These are phyloP conservation scores for Xylaria venustula DNA, from an alignment of 495 filamentous ascomycete species.

Conservation along the genomic window DNA sequence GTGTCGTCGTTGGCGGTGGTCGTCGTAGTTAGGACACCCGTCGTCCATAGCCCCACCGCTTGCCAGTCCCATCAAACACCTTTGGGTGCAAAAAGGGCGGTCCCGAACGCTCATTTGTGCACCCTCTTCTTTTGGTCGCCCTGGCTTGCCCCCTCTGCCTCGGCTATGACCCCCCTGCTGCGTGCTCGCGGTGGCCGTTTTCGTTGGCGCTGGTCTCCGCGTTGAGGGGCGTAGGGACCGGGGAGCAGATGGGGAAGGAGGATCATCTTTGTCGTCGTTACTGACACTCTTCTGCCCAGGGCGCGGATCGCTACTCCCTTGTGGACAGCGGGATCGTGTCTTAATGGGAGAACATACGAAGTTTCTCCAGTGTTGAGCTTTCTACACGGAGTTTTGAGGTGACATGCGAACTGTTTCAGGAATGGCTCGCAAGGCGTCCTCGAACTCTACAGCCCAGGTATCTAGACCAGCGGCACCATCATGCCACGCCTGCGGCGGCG, in stretches of 20 bases:
- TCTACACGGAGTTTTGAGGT: conserved; percentile 29
- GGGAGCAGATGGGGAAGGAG: conserved; percentile 22
- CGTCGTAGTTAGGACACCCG: conserved; percentile 37
- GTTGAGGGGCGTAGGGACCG: too few relatives aligned
- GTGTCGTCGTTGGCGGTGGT: conserved; percentile 34
- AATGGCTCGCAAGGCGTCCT: conserved; percentile 35
- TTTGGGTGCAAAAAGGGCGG: conserved; percentile 43
- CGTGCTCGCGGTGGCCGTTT: too few relatives aligned
- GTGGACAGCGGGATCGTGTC: conserved; percentile 17
- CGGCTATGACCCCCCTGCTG: conserved; percentile 8
- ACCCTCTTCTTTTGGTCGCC: not conserved
- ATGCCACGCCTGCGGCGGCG: conserved; percentile 40
- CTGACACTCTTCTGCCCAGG: conserved; percentile 10
- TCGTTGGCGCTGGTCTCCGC: too few relatives aligned
- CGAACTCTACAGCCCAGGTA: conserved; percentile 39
- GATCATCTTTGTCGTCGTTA: conserved; percentile 21
- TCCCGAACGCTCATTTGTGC: conserved; percentile 21
- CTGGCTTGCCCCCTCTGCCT: not conserved
- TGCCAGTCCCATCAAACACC: conserved; percentile 40
- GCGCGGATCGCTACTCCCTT: not conserved
- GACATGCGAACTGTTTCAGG: too few relatives aligned
- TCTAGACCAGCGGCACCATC: conserved; percentile 28
- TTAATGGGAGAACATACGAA: conserved; percentile 28
- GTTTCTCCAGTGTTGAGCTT: conserved; percentile 25
- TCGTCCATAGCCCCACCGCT: conserved; percentile 33